A percentile compares a stretch with the other conserved stretches of the same genome.
Evolutionary conservation across 2,329 filamentous ascomycete genomes (phyloP).

Genomic region (Seiridium cupressi): DNA sequence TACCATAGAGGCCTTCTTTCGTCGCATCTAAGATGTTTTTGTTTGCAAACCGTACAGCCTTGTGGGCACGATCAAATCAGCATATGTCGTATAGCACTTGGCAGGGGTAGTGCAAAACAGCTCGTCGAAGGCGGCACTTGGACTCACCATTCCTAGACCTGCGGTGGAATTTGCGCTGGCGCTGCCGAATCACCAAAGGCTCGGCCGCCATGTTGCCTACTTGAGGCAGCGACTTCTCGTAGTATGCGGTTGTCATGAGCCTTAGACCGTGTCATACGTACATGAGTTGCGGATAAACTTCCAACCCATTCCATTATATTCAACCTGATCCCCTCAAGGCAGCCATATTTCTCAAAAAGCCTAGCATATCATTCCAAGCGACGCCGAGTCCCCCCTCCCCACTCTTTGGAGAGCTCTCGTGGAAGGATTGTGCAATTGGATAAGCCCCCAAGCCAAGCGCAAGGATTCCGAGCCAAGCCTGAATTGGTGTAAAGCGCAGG

Average conservation of each 20-base stretch:
- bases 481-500: background rate
- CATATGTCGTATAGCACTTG: background rate
- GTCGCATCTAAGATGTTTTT: conserved; percentile 44
- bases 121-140: background rate
- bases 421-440: background rate
- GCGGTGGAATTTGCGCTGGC: conserved; percentile 31
- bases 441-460: background rate
- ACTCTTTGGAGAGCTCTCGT: background rate
- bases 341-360: background rate
- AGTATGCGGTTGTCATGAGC: background rate
- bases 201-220: conserved; percentile 9
- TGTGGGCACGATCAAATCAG: conserved; percentile 4
- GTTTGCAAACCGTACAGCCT: conserved; percentile 35
- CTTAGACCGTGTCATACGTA: too few relatives aligned
- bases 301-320: background rate
- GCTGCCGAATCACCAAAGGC: conserved; percentile 22
- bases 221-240: background rate
- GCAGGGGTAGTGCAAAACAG: too few relatives aligned
- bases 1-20: conserved; percentile 45
- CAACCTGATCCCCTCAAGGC: background rate
- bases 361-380: background rate
- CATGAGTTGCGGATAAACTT: background rate
- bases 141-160: conserved; percentile 28
- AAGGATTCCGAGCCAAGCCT: too few relatives aligned
- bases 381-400: background rate